Evolutionary conservation across 495 filamentous ascomycete species (phyloP).

Genomic region (Chlorociboria aeruginascens): DNA sequence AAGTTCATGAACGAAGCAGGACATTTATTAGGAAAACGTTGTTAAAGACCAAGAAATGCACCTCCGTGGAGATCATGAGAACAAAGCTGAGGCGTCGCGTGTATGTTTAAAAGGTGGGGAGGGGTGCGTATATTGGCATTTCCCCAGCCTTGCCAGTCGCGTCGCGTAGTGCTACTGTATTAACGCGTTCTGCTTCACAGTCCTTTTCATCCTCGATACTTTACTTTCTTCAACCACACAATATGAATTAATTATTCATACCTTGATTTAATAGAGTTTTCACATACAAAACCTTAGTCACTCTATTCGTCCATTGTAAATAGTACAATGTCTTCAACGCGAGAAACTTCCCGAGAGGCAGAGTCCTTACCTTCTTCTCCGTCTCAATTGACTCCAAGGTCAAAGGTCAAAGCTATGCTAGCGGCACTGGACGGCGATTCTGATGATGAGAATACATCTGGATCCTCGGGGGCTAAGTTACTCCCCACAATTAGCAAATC

Average conservation of each 20-base stretch:
- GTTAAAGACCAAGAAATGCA: no score
- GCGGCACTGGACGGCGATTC: conserved; percentile 47
- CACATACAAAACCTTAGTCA: conserved; percentile 1
- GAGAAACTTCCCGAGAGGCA: conserved; percentile 24
- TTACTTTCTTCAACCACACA: not conserved
- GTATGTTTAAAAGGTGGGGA: not conserved
- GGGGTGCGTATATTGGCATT: not conserved
- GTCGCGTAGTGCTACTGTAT: not conserved
- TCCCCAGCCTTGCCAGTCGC: not conserved
- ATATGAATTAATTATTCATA: conserved; percentile 6
- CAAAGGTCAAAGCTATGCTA: conserved; percentile 58
- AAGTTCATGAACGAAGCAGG: not conserved
- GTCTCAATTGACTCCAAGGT: conserved; percentile 46
- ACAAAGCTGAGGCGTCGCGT: not conserved
- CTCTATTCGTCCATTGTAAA: not conserved
- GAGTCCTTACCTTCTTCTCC: conserved; percentile 19
- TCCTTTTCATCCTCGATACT: not conserved
- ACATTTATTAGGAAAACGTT: not conserved
- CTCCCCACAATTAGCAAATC: conserved; percentile 7
- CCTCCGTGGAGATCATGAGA: no score
- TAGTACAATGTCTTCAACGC: conserved; percentile 31
- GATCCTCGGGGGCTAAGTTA: conserved; percentile 9
- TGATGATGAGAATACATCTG: conserved; percentile 9
- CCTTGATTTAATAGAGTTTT: conserved; percentile 1
- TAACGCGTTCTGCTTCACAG: not conserved